phyloP scores from a whole-genome alignment of 371 early-diverging fungal species.

The Nematocida sp. region DNA sequence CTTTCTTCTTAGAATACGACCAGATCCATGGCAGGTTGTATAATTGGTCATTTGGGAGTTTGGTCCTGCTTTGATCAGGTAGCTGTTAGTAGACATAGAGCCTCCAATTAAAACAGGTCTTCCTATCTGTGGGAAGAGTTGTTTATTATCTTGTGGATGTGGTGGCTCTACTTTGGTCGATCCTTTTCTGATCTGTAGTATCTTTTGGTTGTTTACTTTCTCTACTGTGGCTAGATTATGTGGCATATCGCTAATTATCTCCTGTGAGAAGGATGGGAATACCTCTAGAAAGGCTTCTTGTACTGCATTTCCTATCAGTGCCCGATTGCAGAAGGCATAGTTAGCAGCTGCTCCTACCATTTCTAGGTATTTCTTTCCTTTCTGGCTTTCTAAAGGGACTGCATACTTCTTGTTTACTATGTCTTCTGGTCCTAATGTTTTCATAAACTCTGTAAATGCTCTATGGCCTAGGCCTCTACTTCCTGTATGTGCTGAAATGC shows the following conservation, averaged over 20 bases:
- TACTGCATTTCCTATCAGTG: slow-evolving; percentile 52
- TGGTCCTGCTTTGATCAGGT: slow-evolving; percentile 55
- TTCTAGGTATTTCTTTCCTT: slow-evolving; percentile 52
- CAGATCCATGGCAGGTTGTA: slow-evolving; percentile 64
- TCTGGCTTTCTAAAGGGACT: slow-evolving; percentile 20
- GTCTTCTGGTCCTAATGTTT: slow-evolving; percentile 6
- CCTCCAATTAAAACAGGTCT: slow-evolving; percentile 61
- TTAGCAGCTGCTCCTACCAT: slow-evolving; percentile 59
- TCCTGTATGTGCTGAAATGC: slow-evolving; percentile 63
- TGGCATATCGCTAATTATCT: slow-evolving; percentile 61
- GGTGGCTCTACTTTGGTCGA: slow-evolving; percentile 52
- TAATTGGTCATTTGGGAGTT: slow-evolving; percentile 37
- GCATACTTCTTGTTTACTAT: neutral
- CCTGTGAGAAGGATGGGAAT: slow-evolving; percentile 22
- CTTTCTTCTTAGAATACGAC: slow-evolving; percentile 57
- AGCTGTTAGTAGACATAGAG: slow-evolving; percentile 64
- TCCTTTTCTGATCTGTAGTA: slow-evolving; percentile 62
- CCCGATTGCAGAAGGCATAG: slow-evolving; percentile 64
- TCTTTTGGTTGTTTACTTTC: slow-evolving; percentile 13
- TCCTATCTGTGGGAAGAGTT: slow-evolving; percentile 17
- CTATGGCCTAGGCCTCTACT: slow-evolving; percentile 62
- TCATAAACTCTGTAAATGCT: slow-evolving; percentile 47
- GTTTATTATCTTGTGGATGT: slow-evolving; percentile 15
- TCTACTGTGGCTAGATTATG: slow-evolving; percentile 61
- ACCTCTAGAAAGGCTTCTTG: slow-evolving; percentile 44